Evolutionary conservation across 2,329 filamentous ascomycete genomes (phyloP), one percentile per base, ranked within the genome.

Genomic region (Allantophomopsis cytisporea): DNA sequence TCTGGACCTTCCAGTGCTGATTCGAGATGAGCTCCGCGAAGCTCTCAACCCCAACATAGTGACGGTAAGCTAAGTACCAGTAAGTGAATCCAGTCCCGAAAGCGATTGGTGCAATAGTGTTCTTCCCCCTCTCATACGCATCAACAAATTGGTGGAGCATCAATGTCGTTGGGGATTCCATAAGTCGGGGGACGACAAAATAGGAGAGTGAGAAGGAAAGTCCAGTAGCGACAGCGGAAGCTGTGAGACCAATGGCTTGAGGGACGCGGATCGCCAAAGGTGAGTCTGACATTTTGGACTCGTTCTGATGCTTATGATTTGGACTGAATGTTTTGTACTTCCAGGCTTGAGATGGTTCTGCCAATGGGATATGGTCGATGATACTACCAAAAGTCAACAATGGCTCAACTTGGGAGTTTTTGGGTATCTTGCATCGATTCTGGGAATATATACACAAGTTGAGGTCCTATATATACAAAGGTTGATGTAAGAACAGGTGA

Each of bases 121-220:
- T 43, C 39, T 52, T 60, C 38, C 66, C 66, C 2, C 50, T 46
- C 14, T 54, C 49, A 54, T 59, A 68, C 42, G 63, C 53, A 32
- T 52, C 59, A 42, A 54, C 48, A 71, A 71, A 79, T 56, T 78
- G 73, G 31, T 60, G 61, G 23, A 70, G 66, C 43, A 76, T 65
- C 10, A 76, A 55, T 2, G 65, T 65, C 1, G 68, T 63, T 1
- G 74, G 74, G 1, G 70, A 66, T 42, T 69, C 60, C 42, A 78
- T 63, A 7, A 77, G 55, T 32, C 68, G 62, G 2, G 73, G 73
- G 2, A 71, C 50, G n/a, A 60, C 44, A 41, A 63, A 56, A 50
- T 60, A 47, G 5, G 68, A 73, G 39, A 65, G 43, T 34, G 55
- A 47, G 35, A 63, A 46, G 36, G 51, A 56, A 41, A 54, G 47